Evolutionary conservation across 2,329 filamentous ascomycete species (phyloP), one percentile per base, ranked within the genome.

Genomic region (Cryoendolithus antarcticus): DNA sequence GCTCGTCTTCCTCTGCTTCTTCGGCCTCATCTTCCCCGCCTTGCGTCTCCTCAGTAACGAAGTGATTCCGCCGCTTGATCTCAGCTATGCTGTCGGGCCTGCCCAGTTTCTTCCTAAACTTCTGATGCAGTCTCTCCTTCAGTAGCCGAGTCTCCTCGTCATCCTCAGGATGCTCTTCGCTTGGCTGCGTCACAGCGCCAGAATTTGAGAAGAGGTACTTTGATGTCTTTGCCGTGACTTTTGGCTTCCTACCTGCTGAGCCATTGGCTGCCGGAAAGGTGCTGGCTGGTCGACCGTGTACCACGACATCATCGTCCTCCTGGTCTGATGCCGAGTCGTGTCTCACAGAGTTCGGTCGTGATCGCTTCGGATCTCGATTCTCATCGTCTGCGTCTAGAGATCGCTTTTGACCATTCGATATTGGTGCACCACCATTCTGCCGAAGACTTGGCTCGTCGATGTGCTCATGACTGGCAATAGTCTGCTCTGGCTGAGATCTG

Each of bases 41-140:
- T 6, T 65, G 62, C 1, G 66, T 62, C 32, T 78, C 76, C 28
- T 74, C 70, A 7, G 66, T 65, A 15, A 68, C 63, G 35, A 69
- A 59, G 46, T 68, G 67, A 48, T 77, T 74, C 9, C 73, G 68
- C 43, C 79, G 69, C 52, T 75, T 76, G 38, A 82, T 72, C 44
- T 77, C 72, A 19, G 74, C 70, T 48, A 93, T 69, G 55, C 85
- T 89, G 55, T 94, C 86, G 1, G 86, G 80, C 32, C 82, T 77
- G 1, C 89, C 88, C 2, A 98, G 74, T 59, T 89, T 94, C 67
- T 83, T 84, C 27, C 96, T 81, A 54, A 96, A 98, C 51, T 78
- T 82, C 44, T 74, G 70, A 56, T 95, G 91, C 15, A 95, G 64
- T 35, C 76, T 77, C 42, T 82, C 75, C 54, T 81, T 86, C 42